phyloP scores from a whole-genome alignment of 257 asterid genomes.

The Solanum chilense region DNA sequence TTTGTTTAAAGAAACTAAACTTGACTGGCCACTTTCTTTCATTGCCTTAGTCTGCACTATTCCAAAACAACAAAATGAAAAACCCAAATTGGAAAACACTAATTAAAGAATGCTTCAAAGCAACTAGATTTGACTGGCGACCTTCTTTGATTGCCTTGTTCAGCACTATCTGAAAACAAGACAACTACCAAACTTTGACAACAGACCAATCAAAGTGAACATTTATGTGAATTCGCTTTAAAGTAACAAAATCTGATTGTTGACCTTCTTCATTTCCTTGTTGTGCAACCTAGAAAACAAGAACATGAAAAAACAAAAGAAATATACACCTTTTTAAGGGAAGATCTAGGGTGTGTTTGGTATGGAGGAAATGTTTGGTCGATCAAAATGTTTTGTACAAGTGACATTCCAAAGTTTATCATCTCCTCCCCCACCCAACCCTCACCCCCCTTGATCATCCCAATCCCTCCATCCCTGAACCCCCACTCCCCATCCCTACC shows the following conservation, averaged over 20 bases:
- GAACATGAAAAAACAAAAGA: not conserved
- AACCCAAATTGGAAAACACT: not conserved
- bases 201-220: not conserved
- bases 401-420: not conserved
- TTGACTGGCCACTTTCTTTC: conserved; percentile 51
- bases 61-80: not conserved
- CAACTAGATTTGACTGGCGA: not conserved
- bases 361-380: not conserved
- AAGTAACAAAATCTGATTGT: not conserved
- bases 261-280: not conserved
- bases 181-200: not conserved
- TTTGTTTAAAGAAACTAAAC: conserved; percentile 47
- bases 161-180: not conserved
- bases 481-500: not conserved
- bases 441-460: not conserved
- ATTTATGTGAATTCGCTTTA: not conserved
- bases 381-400: not conserved
- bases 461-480: not conserved
- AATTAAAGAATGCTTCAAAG: not conserved
- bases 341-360: not conserved
- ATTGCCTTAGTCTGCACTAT: conserved; percentile 39
- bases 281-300: not conserved
- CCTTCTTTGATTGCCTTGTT: not conserved
- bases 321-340: not conserved
- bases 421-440: not conserved